Evolutionary conservation across 768 basidiomycete genomes (phyloP).

Genomic region (Udeniomyces megalosporus): DNA sequence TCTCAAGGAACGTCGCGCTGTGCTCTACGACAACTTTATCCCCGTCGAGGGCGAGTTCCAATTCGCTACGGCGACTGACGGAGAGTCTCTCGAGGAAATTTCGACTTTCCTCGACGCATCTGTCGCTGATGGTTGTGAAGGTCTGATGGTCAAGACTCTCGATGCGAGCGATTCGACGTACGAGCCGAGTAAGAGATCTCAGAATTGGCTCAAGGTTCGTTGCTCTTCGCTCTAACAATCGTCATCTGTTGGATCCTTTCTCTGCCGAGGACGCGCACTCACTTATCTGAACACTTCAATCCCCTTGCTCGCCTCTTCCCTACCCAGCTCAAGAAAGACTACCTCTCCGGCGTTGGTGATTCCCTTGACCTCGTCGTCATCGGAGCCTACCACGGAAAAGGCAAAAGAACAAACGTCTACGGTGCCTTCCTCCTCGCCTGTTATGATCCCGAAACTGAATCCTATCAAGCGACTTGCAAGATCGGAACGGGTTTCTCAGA

Average conservation of each 20-base stretch:
- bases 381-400: slow-evolving; percentile 92
- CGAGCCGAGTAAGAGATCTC: slow-evolving; percentile 83
- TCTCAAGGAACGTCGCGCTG: slow-evolving; percentile 54
- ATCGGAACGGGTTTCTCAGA: slow-evolving; percentile 98
- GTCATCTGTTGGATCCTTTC: neutral
- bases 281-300: too few relatives aligned
- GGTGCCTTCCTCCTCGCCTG: slow-evolving; percentile 96
- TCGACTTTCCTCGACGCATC: slow-evolving; percentile 87
- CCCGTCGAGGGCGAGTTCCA: slow-evolving; percentile 75
- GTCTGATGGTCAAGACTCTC: slow-evolving; percentile 98
- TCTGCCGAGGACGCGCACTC: neutral
- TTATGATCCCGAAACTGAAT: slow-evolving; percentile 84
- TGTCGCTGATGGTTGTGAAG: slow-evolving; percentile 96
- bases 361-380: slow-evolving; percentile 96
- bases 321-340: slow-evolving; percentile 97
- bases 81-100: slow-evolving; percentile 80
- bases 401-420: slow-evolving; percentile 92
- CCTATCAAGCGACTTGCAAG: slow-evolving; percentile 95
- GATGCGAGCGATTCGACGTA: slow-evolving; percentile 82
- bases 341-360: slow-evolving; percentile 88
- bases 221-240: neutral
- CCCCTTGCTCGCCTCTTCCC: neutral
- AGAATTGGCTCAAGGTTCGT: slow-evolving; percentile 91
- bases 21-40: slow-evolving; percentile 65
- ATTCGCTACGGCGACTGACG: slow-evolving; percentile 81